Evolutionary conservation across 2,329 filamentous ascomycete species (phyloP).

Genomic region (Pseudogymnoascus sp.): DNA sequence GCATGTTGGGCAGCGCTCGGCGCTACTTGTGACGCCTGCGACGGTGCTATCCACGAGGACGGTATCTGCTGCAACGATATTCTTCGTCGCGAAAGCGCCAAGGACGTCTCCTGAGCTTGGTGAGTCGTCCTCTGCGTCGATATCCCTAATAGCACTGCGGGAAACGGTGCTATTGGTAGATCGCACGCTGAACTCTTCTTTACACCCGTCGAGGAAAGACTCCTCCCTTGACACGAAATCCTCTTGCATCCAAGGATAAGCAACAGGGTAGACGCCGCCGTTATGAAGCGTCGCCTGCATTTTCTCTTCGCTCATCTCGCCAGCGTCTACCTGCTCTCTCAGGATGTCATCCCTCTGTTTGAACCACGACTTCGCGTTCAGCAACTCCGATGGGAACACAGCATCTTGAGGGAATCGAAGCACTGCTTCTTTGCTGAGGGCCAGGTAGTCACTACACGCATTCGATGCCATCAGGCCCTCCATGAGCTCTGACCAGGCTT

Average conservation of each 20-base stretch:
- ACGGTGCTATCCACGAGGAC: constrained; percentile 18
- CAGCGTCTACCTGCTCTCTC: constrained; percentile 13
- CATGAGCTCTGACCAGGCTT: constrained; percentile 24
- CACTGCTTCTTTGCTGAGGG: constrained; percentile 19
- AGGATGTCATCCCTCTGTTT: constrained; percentile 18
- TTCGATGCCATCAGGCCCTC: constrained; percentile 24
- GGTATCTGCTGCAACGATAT: constrained; percentile 16
- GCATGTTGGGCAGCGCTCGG: constrained; percentile 19
- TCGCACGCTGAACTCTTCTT: constrained; percentile 17
- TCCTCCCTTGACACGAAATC: constrained; percentile 19
- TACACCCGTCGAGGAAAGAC: constrained; percentile 14
- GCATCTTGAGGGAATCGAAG: constrained; percentile 21
- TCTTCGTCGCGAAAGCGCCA: constrained; percentile 18
- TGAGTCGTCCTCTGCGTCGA: constrained; percentile 9
- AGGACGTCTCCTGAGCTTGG: constrained; percentile 20
- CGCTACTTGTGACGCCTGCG: constrained; percentile 15
- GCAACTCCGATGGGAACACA: constrained; percentile 21
- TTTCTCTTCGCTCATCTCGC: constrained; percentile 17
- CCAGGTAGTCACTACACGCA: constrained; percentile 21
- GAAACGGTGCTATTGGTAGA: constrained; percentile 21
- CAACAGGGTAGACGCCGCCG: constrained; percentile 20
- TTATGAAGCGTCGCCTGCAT: constrained; percentile 18
- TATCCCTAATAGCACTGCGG: constrained; percentile 19
- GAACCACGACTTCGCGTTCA: constrained; percentile 21
- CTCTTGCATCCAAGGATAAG: constrained; percentile 21